phyloP scores from a whole-genome alignment of 345 rosid genomes.

The Corchorus olitorius region DNA sequence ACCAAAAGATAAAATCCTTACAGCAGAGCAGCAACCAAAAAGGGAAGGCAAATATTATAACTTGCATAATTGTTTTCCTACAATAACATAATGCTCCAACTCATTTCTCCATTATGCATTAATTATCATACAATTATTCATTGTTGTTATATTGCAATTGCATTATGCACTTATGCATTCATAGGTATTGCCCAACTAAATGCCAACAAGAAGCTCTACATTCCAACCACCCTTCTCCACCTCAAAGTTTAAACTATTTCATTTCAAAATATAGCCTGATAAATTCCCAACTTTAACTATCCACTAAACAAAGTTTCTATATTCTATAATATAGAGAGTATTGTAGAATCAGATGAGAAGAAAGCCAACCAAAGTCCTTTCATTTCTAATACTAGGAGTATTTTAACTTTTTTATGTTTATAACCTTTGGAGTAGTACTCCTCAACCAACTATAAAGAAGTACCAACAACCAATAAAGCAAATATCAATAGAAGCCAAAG shows the following conservation, averaged over 20 bases:
- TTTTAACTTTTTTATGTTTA: neutral
- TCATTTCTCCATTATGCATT: conserved; percentile 8
- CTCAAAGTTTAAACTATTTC: neutral
- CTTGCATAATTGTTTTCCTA: neutral
- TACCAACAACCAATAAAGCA: conserved; percentile 26
- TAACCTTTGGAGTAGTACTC: neutral
- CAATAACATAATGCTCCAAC: conserved; percentile 4
- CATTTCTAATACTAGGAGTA: neutral
- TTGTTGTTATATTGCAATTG: neutral
- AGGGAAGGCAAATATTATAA: neutral
- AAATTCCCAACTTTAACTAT: neutral
- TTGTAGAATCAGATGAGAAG: neutral
- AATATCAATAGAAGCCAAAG: conserved; percentile 27
- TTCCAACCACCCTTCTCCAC: conserved; percentile 2
- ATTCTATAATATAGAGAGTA: neutral
- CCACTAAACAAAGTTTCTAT: neutral
- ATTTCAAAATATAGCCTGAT: neutral
- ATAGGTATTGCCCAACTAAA: neutral
- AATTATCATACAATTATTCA: conserved; percentile 15
- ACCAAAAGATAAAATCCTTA: neutral
- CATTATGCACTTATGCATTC: conserved; percentile 7
- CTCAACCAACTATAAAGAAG: conserved; percentile 18
- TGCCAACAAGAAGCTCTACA: conserved; percentile 6
- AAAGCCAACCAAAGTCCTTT: neutral
- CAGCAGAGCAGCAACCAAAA: neutral